These are phyloP conservation scores for Micractinium conductrix DNA, from an alignment of 139 green algal species.

Conservation along the genomic window DNA sequence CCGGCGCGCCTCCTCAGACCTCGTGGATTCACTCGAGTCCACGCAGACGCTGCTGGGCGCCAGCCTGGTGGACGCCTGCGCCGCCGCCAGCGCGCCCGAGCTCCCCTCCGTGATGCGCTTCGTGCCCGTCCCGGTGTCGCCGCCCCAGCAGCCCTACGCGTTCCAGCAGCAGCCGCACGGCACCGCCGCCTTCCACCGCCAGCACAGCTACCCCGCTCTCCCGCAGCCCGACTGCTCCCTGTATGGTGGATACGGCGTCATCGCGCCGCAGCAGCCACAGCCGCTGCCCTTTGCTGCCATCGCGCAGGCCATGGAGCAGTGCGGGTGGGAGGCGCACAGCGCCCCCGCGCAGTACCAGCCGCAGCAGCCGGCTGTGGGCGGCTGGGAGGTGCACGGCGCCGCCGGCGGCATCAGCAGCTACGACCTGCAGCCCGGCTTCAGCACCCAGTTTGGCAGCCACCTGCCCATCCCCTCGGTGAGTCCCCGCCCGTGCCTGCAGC, in stretches of 20 bases:
- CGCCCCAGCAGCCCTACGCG: neutral
- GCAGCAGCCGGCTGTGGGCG: neutral
- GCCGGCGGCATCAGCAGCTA: neutral
- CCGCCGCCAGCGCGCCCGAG: neutral
- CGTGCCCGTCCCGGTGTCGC: neutral
- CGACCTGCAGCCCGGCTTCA: neutral
- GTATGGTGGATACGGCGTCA: neutral
- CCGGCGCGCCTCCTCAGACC: neutral
- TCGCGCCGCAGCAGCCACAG: neutral
- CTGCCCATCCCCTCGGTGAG: neutral
- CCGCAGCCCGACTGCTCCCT: no score
- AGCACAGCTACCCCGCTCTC: no score
- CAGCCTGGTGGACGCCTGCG: conserved; percentile 4
- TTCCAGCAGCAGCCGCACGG: neutral
- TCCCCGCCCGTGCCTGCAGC: neutral
- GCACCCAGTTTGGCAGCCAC: neutral
- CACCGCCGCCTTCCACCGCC: neutral
- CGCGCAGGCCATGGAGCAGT: neutral
- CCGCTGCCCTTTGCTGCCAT: no score
- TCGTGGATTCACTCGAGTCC: conserved; percentile 42
- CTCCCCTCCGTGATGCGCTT: conserved; percentile 2
- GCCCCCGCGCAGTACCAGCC: neutral
- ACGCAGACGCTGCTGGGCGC: conserved; percentile 31
- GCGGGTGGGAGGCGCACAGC: neutral
- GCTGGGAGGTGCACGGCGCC: neutral